A percentile compares a stretch with the other conserved stretches of the same genome.
Conservation (phyloP, 768 basidiomycete species). For the Sporobolomyces pararoseus region DNA sequence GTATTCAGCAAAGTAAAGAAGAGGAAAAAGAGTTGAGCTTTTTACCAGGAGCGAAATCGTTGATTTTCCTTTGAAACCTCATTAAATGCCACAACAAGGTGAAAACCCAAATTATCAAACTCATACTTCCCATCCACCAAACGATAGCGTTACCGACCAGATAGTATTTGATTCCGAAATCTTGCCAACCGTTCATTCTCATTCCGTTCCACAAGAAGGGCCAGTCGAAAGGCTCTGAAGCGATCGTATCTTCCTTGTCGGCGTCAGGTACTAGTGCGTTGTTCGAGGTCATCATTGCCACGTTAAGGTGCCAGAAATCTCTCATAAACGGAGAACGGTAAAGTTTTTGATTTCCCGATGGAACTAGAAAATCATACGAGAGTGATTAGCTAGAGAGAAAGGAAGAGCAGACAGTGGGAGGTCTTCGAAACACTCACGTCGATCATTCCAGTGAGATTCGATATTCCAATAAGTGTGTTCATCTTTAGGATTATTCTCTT, state of each 20-base stretch:
- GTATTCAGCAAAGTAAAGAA: too few species aligned
- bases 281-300: slow-evolving; percentile 99
- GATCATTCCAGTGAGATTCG: slow-evolving; percentile 93
- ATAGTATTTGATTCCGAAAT: slow-evolving; percentile 83
- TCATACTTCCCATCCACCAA: slow-evolving; percentile 77
- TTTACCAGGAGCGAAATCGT: slow-evolving; percentile 80
- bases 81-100: slow-evolving; percentile 67
- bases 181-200: slow-evolving; percentile 97
- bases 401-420: neutral
- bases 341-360: slow-evolving; percentile 71
- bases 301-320: slow-evolving; percentile 98
- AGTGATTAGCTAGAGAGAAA: slow-evolving; percentile 22
- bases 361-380: slow-evolving; percentile 57
- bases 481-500: slow-evolving; percentile 75
- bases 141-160: slow-evolving; percentile 80
- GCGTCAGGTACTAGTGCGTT: slow-evolving; percentile 96
- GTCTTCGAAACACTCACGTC: slow-evolving; percentile 64
- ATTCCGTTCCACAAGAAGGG: slow-evolving; percentile 82
- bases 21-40: neutral
- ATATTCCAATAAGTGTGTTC: slow-evolving; percentile 95
- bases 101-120: slow-evolving; percentile 59
- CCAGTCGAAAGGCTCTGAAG: slow-evolving; percentile 89
- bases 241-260: slow-evolving; percentile 97
- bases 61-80: slow-evolving; percentile 79
- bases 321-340: slow-evolving; percentile 88